phyloP scores from a whole-genome alignment of 2,329 filamentous ascomycete species.

The Lachnellula subtilissima region DNA sequence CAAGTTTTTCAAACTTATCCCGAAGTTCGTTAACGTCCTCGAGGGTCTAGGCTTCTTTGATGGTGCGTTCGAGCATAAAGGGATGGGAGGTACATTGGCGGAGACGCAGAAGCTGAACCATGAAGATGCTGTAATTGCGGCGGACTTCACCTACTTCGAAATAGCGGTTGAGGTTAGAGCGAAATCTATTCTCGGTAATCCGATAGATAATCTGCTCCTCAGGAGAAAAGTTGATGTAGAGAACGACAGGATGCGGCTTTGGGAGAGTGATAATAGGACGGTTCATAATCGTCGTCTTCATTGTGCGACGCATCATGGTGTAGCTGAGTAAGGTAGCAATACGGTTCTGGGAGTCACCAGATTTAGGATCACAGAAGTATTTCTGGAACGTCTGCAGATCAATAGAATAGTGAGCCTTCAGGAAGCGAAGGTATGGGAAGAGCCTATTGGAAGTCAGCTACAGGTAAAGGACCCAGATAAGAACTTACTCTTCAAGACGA shows the following conservation, averaged over 20 bases:
- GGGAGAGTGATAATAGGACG: slow-evolving; percentile 51
- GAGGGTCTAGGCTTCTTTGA: slow-evolving; percentile 27
- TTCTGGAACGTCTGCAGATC: slow-evolving; percentile 26
- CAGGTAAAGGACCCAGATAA: background rate
- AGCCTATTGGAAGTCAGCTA: slow-evolving; percentile 16
- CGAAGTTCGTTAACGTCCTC: slow-evolving; percentile 24
- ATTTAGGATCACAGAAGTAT: slow-evolving; percentile 28
- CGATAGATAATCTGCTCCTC: slow-evolving; percentile 50
- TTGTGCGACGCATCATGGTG: slow-evolving; percentile 52
- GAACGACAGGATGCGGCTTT: slow-evolving; percentile 38
- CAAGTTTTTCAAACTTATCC: slow-evolving; percentile 8
- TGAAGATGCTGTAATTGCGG: slow-evolving; percentile 22
- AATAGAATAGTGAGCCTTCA: slow-evolving; percentile 26
- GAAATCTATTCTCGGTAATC: slow-evolving; percentile 34
- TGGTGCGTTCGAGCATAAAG: slow-evolving; percentile 29
- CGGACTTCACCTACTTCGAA: slow-evolving; percentile 17
- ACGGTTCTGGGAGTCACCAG: slow-evolving; percentile 16
- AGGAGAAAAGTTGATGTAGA: slow-evolving; percentile 44
- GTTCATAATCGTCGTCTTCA: slow-evolving; percentile 48
- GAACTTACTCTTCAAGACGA: slow-evolving; percentile 27
- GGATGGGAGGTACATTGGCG: slow-evolving; percentile 31
- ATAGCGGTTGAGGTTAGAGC: slow-evolving; percentile 23
- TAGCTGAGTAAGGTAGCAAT: slow-evolving; percentile 23
- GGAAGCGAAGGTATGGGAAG: slow-evolving; percentile 31
- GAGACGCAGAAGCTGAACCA: slow-evolving; percentile 31